Conservation (phyloP, 192 early-diverging fungal genomes). For the Powellomyces hirtus region DNA sequence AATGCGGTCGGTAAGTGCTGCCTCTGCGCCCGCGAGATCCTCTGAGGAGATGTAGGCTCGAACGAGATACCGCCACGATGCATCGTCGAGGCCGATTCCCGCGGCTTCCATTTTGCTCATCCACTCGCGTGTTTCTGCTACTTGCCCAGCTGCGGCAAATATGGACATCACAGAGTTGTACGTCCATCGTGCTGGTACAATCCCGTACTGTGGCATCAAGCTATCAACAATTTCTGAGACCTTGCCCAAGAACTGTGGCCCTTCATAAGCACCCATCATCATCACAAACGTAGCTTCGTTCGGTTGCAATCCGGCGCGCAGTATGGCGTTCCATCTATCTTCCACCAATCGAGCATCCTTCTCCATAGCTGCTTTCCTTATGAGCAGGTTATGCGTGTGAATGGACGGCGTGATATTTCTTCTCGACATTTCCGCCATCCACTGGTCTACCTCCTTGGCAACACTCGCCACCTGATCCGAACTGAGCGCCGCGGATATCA, state of each 20-base stretch:
- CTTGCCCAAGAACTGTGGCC: neutral
- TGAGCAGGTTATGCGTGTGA: neutral
- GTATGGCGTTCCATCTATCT: neutral
- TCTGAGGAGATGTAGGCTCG: neutral
- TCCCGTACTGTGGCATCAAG: neutral
- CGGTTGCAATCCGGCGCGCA: neutral
- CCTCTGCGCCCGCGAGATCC: constrained; percentile 1
- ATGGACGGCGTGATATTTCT: neutral
- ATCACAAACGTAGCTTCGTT: neutral
- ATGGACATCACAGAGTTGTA: neutral
- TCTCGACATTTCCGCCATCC: neutral
- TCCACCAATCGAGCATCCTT: neutral
- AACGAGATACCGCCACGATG: neutral
- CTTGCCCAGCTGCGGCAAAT: neutral
- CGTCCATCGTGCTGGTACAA: neutral
- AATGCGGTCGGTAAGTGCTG: neutral
- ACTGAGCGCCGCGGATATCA: neutral
- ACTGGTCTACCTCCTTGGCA: constrained; percentile 1
- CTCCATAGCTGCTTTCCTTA: neutral
- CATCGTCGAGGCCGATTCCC: neutral
- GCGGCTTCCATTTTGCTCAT: neutral
- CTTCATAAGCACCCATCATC: neutral
- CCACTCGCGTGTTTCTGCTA: neutral
- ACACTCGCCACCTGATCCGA: neutral
- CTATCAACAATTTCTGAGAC: neutral